Conservation (phyloP, 345 rosid species). For the Gynandropsis gynandra region DNA sequence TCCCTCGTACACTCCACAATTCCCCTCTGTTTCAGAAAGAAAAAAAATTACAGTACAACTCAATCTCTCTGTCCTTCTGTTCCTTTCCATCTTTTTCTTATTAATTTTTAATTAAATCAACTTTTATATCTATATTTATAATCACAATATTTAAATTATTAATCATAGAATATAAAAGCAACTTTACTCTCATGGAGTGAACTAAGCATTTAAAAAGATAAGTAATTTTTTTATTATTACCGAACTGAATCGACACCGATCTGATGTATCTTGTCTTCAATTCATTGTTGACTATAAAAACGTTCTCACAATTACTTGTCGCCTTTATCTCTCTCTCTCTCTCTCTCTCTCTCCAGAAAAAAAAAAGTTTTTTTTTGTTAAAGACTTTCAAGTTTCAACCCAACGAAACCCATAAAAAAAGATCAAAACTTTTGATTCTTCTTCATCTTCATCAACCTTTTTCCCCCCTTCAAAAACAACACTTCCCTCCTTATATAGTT, state of each 20-base stretch:
- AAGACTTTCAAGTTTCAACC: constrained; percentile 1
- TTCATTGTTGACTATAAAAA: constrained; percentile 21
- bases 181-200: too few species aligned
- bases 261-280: constrained; percentile 8
- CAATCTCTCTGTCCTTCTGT: constrained; percentile 6
- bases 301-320: constrained; percentile 6
- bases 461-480: constrained; percentile 16
- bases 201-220: too few species aligned
- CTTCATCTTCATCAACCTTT: constrained; percentile 30
- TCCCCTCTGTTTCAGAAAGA: too few species aligned
- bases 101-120: background rate
- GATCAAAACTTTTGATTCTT: constrained; percentile 23
- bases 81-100: background rate
- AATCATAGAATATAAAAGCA: too few species aligned
- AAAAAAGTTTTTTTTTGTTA: constrained; percentile 2
- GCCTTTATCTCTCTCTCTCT: constrained; percentile 18
- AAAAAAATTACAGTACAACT: too few species aligned
- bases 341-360: constrained; percentile 13
- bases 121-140: too few species aligned
- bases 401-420: constrained; percentile 1
- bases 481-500: constrained; percentile 6
- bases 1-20: too few species aligned
- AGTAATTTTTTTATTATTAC: background rate
- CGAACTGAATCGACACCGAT: constrained; percentile 21
- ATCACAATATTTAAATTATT: too few species aligned